phyloP scores from a whole-genome alignment of 2,329 filamentous ascomycete genomes.

The Colletotrichum musae region DNA sequence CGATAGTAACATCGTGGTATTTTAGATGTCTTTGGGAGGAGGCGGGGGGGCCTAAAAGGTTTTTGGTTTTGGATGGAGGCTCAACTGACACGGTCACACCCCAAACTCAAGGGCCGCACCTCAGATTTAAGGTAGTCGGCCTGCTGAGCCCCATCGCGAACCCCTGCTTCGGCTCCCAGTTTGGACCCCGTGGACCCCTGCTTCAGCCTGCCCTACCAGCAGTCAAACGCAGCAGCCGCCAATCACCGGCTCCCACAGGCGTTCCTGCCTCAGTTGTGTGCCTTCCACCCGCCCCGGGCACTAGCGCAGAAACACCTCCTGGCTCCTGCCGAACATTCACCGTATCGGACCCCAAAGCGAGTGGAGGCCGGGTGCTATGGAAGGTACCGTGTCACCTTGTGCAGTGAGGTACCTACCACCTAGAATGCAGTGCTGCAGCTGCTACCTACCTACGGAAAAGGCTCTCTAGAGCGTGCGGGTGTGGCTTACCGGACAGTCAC shows the following conservation, averaged over 20 bases:
- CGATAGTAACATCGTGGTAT: neutral
- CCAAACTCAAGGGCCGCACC: constrained; percentile 3
- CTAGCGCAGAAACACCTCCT: constrained; percentile 18
- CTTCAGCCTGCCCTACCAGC: constrained; percentile 26
- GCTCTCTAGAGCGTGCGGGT: too few relatives aligned
- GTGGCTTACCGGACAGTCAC: too few relatives aligned
- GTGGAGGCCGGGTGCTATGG: too few relatives aligned
- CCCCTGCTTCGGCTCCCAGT: constrained; percentile 16
- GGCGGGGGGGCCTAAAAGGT: neutral
- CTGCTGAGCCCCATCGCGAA: constrained; percentile 2
- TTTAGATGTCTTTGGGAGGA: neutral
- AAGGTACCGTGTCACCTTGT: too few relatives aligned
- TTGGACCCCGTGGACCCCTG: constrained; percentile 21
- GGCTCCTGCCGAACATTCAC: constrained; percentile 22
- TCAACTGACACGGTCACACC: constrained; percentile 9
- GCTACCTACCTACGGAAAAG: too few relatives aligned
- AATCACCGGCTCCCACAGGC: constrained; percentile 7
- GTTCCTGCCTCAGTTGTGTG: constrained; percentile 12
- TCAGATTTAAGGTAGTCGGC: constrained; percentile 4
- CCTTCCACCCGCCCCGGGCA: constrained; percentile 11
- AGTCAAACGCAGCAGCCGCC: constrained; percentile 9
- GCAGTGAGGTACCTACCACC: too few relatives aligned
- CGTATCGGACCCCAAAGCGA: constrained; percentile 3
- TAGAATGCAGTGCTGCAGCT: too few relatives aligned
- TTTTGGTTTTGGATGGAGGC: neutral